Evolutionary conservation across 495 filamentous ascomycete genomes (phyloP), one percentile per base, ranked within the genome.

Genomic region (Thermothielavioides terrestris): DNA sequence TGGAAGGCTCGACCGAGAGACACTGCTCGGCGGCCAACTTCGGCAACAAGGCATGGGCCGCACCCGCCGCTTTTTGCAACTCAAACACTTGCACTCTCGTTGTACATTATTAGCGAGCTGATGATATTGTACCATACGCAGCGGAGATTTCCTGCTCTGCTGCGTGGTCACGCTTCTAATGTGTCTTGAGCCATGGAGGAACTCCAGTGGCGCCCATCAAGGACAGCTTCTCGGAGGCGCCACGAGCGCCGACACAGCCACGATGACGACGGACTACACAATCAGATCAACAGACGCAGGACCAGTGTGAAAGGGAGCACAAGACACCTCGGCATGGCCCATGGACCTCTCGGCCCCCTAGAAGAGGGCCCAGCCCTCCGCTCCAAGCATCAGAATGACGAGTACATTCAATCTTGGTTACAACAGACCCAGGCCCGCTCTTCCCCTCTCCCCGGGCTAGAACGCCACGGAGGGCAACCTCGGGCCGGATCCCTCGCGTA

Each of bases 321-420:
- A 10, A 32, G n/a, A 7, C 36, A 39, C 32, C 9, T 38, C 17
- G 14, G 7, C 18, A 17, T 31, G 14, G 20, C 18, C 10, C 28
- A 4, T n/a, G 21, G 0, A 6, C 22, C 30, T 2, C 21, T 22
- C 6, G 30, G 30, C 3, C n/a, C 14, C 6, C 22, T 50, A 15
- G 27, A n/a, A 9, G 5, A 25, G 17, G 39, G 21, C 4, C 47
- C 47, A n/a, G 31, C 39, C 1, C 10, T 15, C 10, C 49, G 41
- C 3, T 36, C 42, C 6, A 43, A 34, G 26, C 36, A 46, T 11
- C 21, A 40, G 18, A 51, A 51, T 14, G 49, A 39, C 26, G 47
- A 46, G 12, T 55, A 52, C 35, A 52, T 71, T 14, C 56, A 68
- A 44, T 58, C 57, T 49, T 73, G 69, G 69, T 34, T 73, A 50